Conservation (phyloP, 805 yeast species). For the Ogataea dorogensis region DNA sequence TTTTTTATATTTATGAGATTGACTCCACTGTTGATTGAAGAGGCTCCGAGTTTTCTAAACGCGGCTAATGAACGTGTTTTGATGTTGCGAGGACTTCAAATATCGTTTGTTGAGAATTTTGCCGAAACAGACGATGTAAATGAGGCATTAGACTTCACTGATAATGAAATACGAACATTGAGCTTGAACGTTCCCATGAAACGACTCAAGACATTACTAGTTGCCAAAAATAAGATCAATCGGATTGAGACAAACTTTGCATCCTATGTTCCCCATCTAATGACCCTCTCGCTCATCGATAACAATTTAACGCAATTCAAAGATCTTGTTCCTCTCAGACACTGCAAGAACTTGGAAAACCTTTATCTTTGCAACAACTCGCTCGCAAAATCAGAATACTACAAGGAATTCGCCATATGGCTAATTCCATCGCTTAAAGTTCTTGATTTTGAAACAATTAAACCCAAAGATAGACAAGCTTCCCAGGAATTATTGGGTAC, state of each 20-base stretch:
- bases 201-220: slow-evolving; percentile 51
- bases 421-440: slow-evolving; percentile 59
- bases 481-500: slow-evolving; percentile 46
- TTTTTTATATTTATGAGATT: slow-evolving; percentile 46
- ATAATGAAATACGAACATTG: slow-evolving; percentile 64
- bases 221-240: slow-evolving; percentile 62
- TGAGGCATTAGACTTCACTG: slow-evolving; percentile 69
- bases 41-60: slow-evolving; percentile 51
- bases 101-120: slow-evolving; percentile 45
- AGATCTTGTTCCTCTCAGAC: slow-evolving; percentile 40
- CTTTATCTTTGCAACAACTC: slow-evolving; percentile 61
- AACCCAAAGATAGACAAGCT: slow-evolving; percentile 46
- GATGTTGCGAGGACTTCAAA: slow-evolving; percentile 39
- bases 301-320: slow-evolving; percentile 47
- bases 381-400: slow-evolving; percentile 47
- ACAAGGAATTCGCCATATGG: slow-evolving; percentile 61
- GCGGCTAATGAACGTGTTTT: slow-evolving; percentile 44
- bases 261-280: slow-evolving; percentile 44
- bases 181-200: slow-evolving; percentile 45
- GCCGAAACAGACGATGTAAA: slow-evolving; percentile 40
- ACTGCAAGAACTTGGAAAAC: slow-evolving; percentile 40
- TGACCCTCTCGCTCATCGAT: slow-evolving; percentile 48
- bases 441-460: slow-evolving; percentile 68
- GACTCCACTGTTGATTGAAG: slow-evolving; percentile 47
- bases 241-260: slow-evolving; percentile 37